phyloP scores from a whole-genome alignment of 1,139 yeast genomes.

The Diutina scorzettiae region DNA sequence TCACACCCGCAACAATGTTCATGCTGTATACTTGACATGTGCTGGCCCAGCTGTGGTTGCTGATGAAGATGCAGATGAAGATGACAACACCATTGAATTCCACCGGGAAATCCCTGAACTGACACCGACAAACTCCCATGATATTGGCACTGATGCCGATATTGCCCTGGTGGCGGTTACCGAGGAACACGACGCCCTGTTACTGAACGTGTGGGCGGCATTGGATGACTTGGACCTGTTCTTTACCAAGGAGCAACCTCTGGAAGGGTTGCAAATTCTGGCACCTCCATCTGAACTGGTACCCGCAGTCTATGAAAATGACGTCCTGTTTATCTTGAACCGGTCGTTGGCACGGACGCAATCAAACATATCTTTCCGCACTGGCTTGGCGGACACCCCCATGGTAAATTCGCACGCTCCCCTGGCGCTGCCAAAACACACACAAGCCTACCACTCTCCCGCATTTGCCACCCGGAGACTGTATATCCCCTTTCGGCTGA shows the following conservation, averaged over 20 bases:
- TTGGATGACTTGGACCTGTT: constrained; percentile 87
- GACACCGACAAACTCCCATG: constrained; percentile 15
- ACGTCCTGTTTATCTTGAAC: constrained; percentile 64
- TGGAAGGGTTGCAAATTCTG: constrained; percentile 20
- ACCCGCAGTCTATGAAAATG: constrained; percentile 70
- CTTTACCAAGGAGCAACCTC: constrained; percentile 55
- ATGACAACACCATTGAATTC: constrained; percentile 41
- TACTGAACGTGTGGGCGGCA: constrained; percentile 96
- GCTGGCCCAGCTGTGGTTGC: constrained; percentile 24
- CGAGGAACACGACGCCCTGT: constrained; percentile 60
- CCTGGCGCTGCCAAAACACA: neutral
- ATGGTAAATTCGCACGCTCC: neutral
- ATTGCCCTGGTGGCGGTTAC: constrained; percentile 25
- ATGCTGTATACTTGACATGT: constrained; percentile 88
- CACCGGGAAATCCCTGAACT: constrained; percentile 33
- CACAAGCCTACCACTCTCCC: neutral
- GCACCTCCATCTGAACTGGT: constrained; percentile 53
- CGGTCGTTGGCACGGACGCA: constrained; percentile 66
- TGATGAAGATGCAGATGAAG: constrained; percentile 14
- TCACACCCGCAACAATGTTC: constrained; percentile 82
- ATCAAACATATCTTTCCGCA: constrained; percentile 66
- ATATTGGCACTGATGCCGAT: constrained; percentile 32
- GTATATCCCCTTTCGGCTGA: constrained; percentile 26
- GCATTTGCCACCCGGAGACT: constrained; percentile 20
- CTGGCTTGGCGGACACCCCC: constrained; percentile 47